A percentile compares a stretch with the other conserved stretches of the same genome.
These are phyloP conservation scores for Aspergillus glaucus DNA, from an alignment of 2,329 filamentous ascomycete genomes.

Conservation along the genomic window DNA sequence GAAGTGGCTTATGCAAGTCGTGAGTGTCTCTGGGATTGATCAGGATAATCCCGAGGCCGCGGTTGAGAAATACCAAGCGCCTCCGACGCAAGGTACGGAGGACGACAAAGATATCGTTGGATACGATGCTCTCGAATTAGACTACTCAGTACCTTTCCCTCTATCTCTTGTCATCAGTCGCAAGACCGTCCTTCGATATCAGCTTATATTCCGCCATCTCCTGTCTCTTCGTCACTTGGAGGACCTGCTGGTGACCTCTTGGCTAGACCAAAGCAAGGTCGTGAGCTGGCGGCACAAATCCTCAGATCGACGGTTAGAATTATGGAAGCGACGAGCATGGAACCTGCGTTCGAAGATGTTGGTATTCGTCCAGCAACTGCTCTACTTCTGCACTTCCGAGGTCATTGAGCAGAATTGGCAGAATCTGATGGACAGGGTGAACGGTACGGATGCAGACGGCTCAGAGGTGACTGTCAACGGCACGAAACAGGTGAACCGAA, in stretches of 20 bases:
- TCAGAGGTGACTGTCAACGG: slow-evolving; percentile 33
- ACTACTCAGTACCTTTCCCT: slow-evolving; percentile 91
- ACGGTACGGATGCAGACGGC: slow-evolving; percentile 46
- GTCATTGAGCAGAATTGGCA: slow-evolving; percentile 98
- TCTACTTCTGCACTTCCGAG: slow-evolving; percentile 95
- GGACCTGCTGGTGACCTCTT: slow-evolving; percentile 75
- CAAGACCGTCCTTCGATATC: slow-evolving; percentile 95
- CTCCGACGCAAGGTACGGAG: slow-evolving; percentile 57
- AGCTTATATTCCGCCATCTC: slow-evolving; percentile 90
- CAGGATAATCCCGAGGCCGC: slow-evolving; percentile 61
- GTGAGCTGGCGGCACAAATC: slow-evolving; percentile 77
- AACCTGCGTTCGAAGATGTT: slow-evolving; percentile 90
- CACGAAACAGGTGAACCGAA: slow-evolving; percentile 56
- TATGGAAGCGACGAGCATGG: slow-evolving; percentile 91
- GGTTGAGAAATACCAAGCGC: slow-evolving; percentile 66
- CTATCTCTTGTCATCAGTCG: slow-evolving; percentile 91
- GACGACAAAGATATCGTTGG: slow-evolving; percentile 82
- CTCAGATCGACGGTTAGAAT: slow-evolving; percentile 65
- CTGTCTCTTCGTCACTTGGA: slow-evolving; percentile 86
- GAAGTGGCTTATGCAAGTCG: slow-evolving; percentile 90
- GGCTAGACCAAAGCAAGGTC: slow-evolving; percentile 81
- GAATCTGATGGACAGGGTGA: slow-evolving; percentile 80
- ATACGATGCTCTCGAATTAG: slow-evolving; percentile 87
- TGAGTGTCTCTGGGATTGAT: slow-evolving; percentile 93
- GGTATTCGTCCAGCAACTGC: slow-evolving; percentile 90